Evolutionary conservation across 371 early-diverging fungal genomes (phyloP).

Genomic region (Agmasoma carcini): DNA sequence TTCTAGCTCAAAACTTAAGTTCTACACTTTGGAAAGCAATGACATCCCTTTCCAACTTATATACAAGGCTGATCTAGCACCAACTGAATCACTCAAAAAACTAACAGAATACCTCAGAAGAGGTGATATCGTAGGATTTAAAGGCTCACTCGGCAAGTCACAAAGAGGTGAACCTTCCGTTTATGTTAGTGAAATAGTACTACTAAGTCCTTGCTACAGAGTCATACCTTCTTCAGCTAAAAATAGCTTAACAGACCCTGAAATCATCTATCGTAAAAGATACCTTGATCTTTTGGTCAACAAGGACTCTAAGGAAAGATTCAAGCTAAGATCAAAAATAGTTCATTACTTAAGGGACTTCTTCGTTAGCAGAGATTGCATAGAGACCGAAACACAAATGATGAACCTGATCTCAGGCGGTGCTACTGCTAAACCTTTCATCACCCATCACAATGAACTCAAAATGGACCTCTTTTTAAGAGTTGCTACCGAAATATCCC

Average conservation of each 20-base stretch:
- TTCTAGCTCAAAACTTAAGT: constrained; percentile 26
- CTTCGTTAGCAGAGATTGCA: constrained; percentile 75
- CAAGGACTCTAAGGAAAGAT: constrained; percentile 74
- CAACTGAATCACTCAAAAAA: constrained; percentile 2
- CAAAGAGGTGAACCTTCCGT: constrained; percentile 88
- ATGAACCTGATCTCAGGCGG: constrained; percentile 97
- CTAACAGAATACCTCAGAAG: constrained; percentile 57
- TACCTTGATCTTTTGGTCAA: constrained; percentile 97
- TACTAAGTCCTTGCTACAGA: constrained; percentile 83
- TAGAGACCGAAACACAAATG: constrained; percentile 99
- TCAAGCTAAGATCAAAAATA: constrained; percentile 71
- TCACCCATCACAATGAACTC: constrained; percentile 95
- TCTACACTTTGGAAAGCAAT: constrained; percentile 19
- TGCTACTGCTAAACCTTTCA: constrained; percentile 96
- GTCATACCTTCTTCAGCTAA: constrained; percentile 85
- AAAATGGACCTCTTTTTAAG: constrained; percentile 93
- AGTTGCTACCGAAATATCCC: constrained; percentile 88
- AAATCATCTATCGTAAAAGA: constrained; percentile 86
- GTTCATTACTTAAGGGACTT: constrained; percentile 79
- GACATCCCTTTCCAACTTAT: constrained; percentile 33
- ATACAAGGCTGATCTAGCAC: constrained; percentile 11
- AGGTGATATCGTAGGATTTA: constrained; percentile 93
- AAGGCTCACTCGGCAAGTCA: constrained; percentile 74
- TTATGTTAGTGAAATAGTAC: constrained; percentile 65
- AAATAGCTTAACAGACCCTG: constrained; percentile 79